Evolutionary conservation across 2,329 filamentous ascomycete species (phyloP).

Genomic region (Penicillium hesseltinei): DNA sequence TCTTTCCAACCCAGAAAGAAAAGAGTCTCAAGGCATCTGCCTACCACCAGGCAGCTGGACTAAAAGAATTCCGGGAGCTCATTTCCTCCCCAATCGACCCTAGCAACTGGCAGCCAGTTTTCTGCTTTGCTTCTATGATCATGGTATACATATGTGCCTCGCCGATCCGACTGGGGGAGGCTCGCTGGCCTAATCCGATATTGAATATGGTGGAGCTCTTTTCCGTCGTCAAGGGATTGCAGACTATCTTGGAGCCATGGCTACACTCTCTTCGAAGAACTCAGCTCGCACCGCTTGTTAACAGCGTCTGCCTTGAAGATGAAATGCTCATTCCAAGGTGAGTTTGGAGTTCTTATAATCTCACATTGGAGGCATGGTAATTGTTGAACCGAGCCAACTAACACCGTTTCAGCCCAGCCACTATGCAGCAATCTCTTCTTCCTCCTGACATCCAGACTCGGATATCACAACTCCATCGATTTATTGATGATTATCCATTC

Average conservation of each 20-base stretch:
- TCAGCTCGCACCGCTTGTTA: constrained; percentile 17
- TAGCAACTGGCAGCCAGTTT: constrained; percentile 22
- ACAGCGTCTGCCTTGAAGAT: constrained; percentile 14
- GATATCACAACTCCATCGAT: constrained; percentile 11
- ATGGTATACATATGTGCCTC: constrained; percentile 14
- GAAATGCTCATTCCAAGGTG: constrained; percentile 18
- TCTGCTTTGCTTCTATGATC: constrained; percentile 22
- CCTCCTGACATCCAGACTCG: constrained; percentile 17
- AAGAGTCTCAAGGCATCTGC: constrained; percentile 17
- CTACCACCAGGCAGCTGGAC: constrained; percentile 17
- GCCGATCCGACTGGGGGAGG: constrained; percentile 10
- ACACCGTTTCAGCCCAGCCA: constrained; percentile 4
- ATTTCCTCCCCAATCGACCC: constrained; percentile 18
- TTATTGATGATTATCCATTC: constrained; percentile 20
- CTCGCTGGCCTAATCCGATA: constrained; percentile 19
- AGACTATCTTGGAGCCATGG: constrained; percentile 21
- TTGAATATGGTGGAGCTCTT: constrained; percentile 19
- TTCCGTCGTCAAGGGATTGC: constrained; percentile 18
- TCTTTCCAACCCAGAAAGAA: constrained; percentile 14
- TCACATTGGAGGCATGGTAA: not conserved
- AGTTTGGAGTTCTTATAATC: not conserved
- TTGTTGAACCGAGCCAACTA: not conserved
- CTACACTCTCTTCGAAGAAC: constrained; percentile 12
- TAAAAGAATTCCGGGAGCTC: constrained; percentile 21
- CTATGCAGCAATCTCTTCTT: constrained; percentile 15